Conservation (phyloP, 306 rosid species). For the Oxytropis ochrocephala region DNA sequence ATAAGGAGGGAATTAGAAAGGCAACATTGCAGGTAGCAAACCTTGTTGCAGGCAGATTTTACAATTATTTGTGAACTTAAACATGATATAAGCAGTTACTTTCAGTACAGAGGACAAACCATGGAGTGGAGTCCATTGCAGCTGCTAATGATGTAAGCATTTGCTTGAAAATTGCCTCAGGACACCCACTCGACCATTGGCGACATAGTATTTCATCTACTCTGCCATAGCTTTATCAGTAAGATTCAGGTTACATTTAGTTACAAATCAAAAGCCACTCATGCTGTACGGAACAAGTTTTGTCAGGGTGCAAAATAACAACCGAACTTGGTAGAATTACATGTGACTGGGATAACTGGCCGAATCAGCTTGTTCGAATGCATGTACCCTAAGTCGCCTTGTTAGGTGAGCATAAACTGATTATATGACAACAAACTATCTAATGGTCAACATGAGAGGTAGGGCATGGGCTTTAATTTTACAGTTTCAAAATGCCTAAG, state of each 20-base stretch:
- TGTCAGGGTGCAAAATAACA: conserved; percentile 25
- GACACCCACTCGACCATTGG: conserved; percentile 27
- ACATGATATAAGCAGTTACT: conserved; percentile 18
- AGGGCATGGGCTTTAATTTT: conserved; percentile 8
- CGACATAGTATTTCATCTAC: conserved; percentile 19
- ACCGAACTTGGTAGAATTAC: conserved; percentile 27
- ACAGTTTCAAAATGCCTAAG: conserved; percentile 29
- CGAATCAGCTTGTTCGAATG: conserved; percentile 26
- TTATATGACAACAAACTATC: conserved; percentile 13
- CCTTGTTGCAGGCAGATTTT: conserved; percentile 23
- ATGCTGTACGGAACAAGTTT: conserved; percentile 24
- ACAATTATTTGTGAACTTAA: conserved; percentile 31
- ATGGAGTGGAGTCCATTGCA: conserved; percentile 24
- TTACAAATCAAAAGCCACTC: conserved; percentile 22
- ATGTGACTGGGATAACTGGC: conserved; percentile 14
- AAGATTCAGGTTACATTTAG: conserved; percentile 30
- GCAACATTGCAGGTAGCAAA: conserved; percentile 1
- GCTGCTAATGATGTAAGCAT: conserved; percentile 22
- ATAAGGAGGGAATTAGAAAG: background rate
- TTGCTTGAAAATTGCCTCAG: conserved; percentile 24
- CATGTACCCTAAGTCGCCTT: conserved; percentile 15
- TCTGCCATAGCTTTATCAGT: conserved; percentile 29
- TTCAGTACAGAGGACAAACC: conserved; percentile 23
- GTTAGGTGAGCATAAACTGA: conserved; percentile 26
- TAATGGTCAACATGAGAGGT: conserved; percentile 24